Base-by-base conservation (phyloP, 805 yeast species). In the Nakazawaea ambrosiae region DNA sequence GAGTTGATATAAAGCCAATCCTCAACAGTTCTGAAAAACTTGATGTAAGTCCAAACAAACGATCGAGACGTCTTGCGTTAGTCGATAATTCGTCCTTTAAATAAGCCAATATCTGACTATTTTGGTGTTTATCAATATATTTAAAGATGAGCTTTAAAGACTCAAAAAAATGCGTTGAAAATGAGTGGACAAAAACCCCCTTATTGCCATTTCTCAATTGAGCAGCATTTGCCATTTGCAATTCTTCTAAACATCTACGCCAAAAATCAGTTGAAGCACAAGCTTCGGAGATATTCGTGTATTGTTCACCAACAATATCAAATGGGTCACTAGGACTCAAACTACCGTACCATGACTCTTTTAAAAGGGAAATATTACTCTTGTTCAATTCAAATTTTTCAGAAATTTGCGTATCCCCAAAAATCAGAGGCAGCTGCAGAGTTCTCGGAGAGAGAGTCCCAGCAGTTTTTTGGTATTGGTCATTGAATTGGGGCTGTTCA, bases 271-370 rank as follows among this genome's bases (percentile, higher is more conserved):
- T 15, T 8, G 35, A 24, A n/a, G 7, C 7, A 17, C 16, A 19
- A 12, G 41, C 41, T 14, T 39, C 41, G 9, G 18, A 17, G 6
- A 39, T 26, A 25, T 34, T 34, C 5, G 18, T 19, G 24, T 34
- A 34, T 11, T n/a, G 17, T 5, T 30, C 32, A 11, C 41, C 38
- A 10, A 34, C 24, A 3, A 31, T 15, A 34, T 39, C 41, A 23
- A 39, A 34, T 6, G 31, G 31, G 14, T 39, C 37, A 8, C 23
- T 22, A 11, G 38, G 32, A 6, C 12, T 11, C 4, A 39, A 3
- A 5, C 16, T 12, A 8, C 32, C 34, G 11, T 27, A 18, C 41
- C 41, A 39, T 4, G 41, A 39, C 7, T 26, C 17, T 25, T n/a
- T 20, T 5, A 39, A 15, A 4, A 22, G 9, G 6, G 14, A n/a